phyloP scores from a whole-genome alignment of 2,329 filamentous ascomycete genomes.

The Phaeophleospora eucalypticola region DNA sequence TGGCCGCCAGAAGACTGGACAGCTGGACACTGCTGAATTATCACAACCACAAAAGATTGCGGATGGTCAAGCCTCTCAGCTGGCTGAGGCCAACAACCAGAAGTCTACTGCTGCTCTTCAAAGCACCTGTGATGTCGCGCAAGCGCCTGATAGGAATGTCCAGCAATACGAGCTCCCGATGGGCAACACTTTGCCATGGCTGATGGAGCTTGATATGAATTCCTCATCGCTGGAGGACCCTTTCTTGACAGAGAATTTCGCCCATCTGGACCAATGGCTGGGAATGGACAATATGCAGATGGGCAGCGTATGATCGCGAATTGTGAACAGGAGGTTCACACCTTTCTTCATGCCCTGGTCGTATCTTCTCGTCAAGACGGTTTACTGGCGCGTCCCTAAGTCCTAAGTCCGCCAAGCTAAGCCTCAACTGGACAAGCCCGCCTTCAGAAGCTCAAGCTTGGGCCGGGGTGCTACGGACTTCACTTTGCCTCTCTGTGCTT shows the following conservation, averaged over 20 bases:
- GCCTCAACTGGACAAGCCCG: too few relatives aligned
- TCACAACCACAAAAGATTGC: background rate
- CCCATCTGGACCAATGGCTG: slow-evolving; percentile 14
- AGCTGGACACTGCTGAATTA: background rate
- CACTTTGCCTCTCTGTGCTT: too few relatives aligned
- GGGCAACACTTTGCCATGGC: slow-evolving; percentile 14
- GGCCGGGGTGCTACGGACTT: too few relatives aligned
- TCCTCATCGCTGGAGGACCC: slow-evolving; percentile 16
- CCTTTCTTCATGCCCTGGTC: too few relatives aligned
- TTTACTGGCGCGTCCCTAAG: too few relatives aligned
- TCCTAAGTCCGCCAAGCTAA: too few relatives aligned
- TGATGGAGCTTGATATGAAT: slow-evolving; percentile 20
- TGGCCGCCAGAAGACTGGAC: slow-evolving; percentile 9
- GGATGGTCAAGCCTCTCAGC: too few relatives aligned
- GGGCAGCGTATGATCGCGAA: too few relatives aligned
- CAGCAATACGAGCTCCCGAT: background rate
- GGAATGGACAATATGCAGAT: too few relatives aligned
- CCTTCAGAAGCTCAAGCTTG: too few relatives aligned
- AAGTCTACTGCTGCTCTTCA: background rate
- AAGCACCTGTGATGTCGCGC: background rate
- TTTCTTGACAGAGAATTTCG: slow-evolving; percentile 14
- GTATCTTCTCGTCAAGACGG: too few relatives aligned
- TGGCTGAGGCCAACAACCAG: background rate
- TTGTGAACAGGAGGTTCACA: too few relatives aligned
- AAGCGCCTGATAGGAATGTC: background rate